A percentile compares a stretch with the other conserved stretches of the same genome.
phyloP scores from a whole-genome alignment of 257 asterid species.

The Apocynum venetum region DNA sequence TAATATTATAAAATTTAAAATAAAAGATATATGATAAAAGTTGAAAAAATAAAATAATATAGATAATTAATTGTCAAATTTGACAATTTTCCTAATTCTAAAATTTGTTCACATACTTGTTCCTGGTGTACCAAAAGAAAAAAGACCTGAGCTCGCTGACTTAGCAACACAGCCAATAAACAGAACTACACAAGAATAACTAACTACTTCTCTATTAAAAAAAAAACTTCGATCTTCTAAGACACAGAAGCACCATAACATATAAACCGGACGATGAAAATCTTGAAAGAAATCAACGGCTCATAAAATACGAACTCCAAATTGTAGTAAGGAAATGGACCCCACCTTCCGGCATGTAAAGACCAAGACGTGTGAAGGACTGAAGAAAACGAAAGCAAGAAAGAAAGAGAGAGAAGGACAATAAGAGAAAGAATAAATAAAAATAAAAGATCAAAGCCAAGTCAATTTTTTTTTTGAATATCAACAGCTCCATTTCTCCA shows the following conservation, averaged over 20 bases:
- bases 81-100: too few relatives aligned
- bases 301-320: not conserved
- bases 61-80: too few relatives aligned
- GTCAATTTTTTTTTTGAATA: conserved; percentile 25
- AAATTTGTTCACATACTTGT: too few relatives aligned
- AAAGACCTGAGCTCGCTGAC: not conserved
- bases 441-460: conserved; percentile 21
- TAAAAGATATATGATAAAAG: too few relatives aligned
- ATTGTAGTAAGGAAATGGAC: not conserved
- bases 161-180: not conserved
- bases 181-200: not conserved
- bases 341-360: conserved; percentile 15
- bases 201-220: not conserved
- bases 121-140: not conserved
- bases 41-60: too few relatives aligned
- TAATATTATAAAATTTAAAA: too few relatives aligned
- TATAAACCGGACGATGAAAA: conserved; percentile 4
- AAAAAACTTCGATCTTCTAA: too few relatives aligned
- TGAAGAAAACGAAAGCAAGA: conserved; percentile 14
- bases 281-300: conserved; percentile 1
- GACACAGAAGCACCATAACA: not conserved
- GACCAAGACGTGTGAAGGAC: conserved; percentile 14
- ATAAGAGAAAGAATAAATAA: not conserved
- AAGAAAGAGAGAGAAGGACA: not conserved
- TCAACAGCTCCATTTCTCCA: conserved; percentile 34